Base-by-base conservation (phyloP, 306 rosid species). In the Lagenaria siceraria region DNA sequence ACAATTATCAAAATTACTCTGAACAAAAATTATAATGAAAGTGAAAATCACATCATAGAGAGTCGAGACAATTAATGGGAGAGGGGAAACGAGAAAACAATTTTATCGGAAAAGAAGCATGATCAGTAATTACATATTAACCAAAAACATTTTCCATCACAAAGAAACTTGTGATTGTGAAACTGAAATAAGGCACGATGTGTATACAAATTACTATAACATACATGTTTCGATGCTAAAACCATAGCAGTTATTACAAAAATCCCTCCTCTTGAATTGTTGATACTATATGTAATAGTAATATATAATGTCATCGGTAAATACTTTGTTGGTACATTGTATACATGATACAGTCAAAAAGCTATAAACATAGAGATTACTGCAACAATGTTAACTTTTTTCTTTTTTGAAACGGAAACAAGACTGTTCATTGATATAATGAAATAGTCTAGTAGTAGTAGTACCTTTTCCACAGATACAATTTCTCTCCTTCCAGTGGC, bases 391-490 rank as follows among this genome's bases (percentile, higher is more conserved):
- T 52, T 14, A 55, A 53, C 21, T 13, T n/a, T n/a, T n/a, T n/a
- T n/a, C n/a, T n/a, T n/a, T n/a, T n/a, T n/a, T n/a, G n/a, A n/a
- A n/a, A n/a, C n/a, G n/a, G n/a, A n/a, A n/a, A n/a, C n/a, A n/a
- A n/a, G n/a, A n/a, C n/a, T n/a, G n/a, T n/a, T n/a, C n/a, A n/a
- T n/a, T n/a, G n/a, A n/a, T n/a, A n/a, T n/a, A n/a, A n/a, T n/a
- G n/a, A n/a, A n/a, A n/a, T n/a, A n/a, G n/a, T n/a, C n/a, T n/a
- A n/a, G n/a, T n/a, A n/a, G 74, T 77, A 46, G 56, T 59, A 68
- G 77, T 71, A 90, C 97, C 92, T 82, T 69, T 25, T 54, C 85
- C n/a, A 46, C 77, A 61, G 81, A 79, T 46, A 70, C 46, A 76
- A 71, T 78, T 56, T 40, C 81, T 43, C 51, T 62, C 74, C 58